These are phyloP conservation scores for Nymphaea thermarum DNA, from an alignment of 164 flowering plant species.

Conservation along the genomic window DNA sequence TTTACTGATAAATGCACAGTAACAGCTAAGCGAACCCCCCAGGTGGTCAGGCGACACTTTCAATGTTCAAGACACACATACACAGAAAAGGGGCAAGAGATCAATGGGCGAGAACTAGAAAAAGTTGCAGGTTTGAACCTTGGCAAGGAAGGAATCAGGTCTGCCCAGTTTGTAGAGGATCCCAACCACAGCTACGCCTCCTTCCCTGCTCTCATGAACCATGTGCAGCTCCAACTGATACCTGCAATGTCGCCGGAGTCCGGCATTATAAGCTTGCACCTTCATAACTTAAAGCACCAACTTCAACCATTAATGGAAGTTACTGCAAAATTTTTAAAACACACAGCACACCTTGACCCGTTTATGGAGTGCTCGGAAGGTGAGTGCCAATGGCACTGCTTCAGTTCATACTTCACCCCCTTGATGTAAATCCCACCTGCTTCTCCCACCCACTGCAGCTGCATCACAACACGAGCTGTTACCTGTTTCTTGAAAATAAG, in stretches of 20 bases:
- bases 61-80: background rate
- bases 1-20: no score
- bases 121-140: constrained; percentile 16
- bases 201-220: constrained; percentile 29
- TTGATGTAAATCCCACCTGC: constrained; percentile 8
- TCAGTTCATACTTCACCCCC: constrained; percentile 3
- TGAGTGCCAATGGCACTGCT: constrained; percentile 13
- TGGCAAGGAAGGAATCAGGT: constrained; percentile 43
- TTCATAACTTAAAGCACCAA: no score
- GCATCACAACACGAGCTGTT: background rate
- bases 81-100: background rate
- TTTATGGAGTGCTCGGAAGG: constrained; percentile 13
- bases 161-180: constrained; percentile 41
- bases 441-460: constrained; percentile 8
- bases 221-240: constrained; percentile 44
- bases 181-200: constrained; percentile 40
- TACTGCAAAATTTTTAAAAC: no score
- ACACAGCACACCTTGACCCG: constrained; percentile 7
- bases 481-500: no score
- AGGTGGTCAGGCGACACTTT: no score
- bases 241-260: constrained; percentile 13
- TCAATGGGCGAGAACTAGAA: background rate
- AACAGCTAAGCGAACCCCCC: no score
- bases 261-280: no score
- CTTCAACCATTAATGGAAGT: no score